Evolutionary conservation across 805 yeast species (phyloP), one percentile per base, ranked within the genome.

Genomic region (Schwanniomyces polymorphus): DNA sequence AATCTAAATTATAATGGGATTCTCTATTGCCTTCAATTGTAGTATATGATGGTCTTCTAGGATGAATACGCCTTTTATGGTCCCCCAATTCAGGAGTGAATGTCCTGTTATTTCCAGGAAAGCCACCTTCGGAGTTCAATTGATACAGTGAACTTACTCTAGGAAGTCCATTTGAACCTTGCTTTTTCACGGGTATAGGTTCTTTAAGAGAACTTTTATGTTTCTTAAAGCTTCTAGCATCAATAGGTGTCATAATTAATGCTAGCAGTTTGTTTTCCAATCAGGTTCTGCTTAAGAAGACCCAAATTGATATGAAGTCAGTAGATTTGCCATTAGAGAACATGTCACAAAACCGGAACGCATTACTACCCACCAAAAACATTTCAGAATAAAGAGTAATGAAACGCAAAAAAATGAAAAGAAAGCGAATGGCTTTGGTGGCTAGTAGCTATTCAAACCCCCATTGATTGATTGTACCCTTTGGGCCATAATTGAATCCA

Each of bases 1-100:
- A 82, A 56, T 83, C 85, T 31, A 84, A 57, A 41, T 70, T 67
- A 54, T 81, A 84, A 47, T 66, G 69, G 9, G 55, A 35, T 43
- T 66, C 73, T 27, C 75, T 53, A 7, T 51, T 50, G 11, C 54
- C 41, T 44, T 64, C 67, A 41, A 70, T 63, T 10, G 61, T 57
- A 27, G 60, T 57, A 42, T 69, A 68, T 8, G 68, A 63, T 3
- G 70, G 72, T 43, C 72, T 53, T 43, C 72, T 54, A 7, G 42
- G 37, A 10, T 23, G n/a, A 9, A 12, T 14, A 11, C 25, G 21
- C 14, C 26, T 34, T 6, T 25, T 28, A 10, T 29, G n/a, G 5
- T 11, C n/a, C 9, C 27, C 38, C 7, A 28, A 33, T 8, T 16
- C 28, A 2, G 46, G 50, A 0, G 50, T 47, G 18, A 42, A 28